These are phyloP conservation scores for Auriscalpium microsporum DNA, from an alignment of 768 basidiomycete genomes.

Conservation along the genomic window DNA sequence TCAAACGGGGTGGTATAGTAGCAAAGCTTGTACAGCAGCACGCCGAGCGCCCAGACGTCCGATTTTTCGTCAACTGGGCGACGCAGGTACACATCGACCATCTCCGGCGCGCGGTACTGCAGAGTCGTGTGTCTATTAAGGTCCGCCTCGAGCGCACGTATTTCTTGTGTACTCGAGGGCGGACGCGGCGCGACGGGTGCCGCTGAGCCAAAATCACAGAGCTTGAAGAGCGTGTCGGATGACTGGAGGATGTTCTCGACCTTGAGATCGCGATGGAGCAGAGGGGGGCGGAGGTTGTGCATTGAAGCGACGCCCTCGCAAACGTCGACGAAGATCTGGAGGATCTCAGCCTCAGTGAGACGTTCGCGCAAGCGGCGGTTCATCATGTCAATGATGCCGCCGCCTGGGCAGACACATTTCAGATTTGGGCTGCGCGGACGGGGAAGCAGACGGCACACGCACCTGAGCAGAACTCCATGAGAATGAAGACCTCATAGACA, in stretches of 20 bases:
- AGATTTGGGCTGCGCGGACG: conserved; percentile 6
- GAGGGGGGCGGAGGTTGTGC: conserved; percentile 85
- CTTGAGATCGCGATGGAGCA: conserved; percentile 96
- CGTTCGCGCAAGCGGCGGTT: conserved; percentile 92
- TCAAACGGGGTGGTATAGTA: conserved; percentile 99
- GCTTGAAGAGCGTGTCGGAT: conserved; percentile 75
- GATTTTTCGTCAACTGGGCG: conserved; percentile 87
- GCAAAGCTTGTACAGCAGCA: conserved; percentile 94
- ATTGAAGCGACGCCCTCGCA: conserved; percentile 95
- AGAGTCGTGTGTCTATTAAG: conserved; percentile 92
- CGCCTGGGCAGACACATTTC: conserved; percentile 44
- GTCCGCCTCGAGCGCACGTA: conserved; percentile 82
- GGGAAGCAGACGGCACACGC: conserved; percentile 17
- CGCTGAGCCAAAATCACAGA: conserved; percentile 97
- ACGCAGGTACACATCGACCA: conserved; percentile 85
- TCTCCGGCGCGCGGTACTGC: conserved; percentile 97
- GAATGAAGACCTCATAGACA: conserved; percentile 90
- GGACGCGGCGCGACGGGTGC: conserved; percentile 61
- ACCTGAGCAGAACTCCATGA: conserved; percentile 98
- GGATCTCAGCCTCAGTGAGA: conserved; percentile 89
- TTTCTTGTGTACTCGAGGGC: conserved; percentile 74
- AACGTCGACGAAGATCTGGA: conserved; percentile 96
- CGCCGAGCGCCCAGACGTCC: conserved; percentile 97
- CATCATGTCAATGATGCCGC: conserved; percentile 99
- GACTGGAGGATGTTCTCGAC: conserved; percentile 97